These are phyloP conservation scores for Grifola frondosa DNA, from an alignment of 1,284 basidiomycete genomes.

Conservation along the genomic window DNA sequence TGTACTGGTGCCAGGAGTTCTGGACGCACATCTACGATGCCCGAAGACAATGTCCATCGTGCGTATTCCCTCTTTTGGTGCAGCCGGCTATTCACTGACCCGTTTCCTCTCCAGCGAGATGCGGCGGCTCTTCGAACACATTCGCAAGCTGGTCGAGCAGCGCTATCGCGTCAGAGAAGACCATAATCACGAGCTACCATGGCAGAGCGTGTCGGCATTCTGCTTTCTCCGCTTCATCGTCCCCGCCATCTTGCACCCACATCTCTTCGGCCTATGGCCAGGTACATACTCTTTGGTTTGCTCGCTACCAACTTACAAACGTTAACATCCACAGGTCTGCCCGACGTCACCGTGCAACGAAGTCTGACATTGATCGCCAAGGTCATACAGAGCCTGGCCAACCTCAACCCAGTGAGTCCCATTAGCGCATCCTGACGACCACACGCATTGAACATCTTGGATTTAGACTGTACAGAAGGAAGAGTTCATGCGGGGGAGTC, in stretches of 20 bases:
- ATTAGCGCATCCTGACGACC: not conserved
- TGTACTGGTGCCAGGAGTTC: conserved; percentile 73
- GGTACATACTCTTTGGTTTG: conserved; percentile 41
- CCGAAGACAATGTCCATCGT: conserved; percentile 74
- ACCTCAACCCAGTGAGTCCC: conserved; percentile 65
- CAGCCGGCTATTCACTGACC: not conserved
- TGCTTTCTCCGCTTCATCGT: conserved; percentile 84
- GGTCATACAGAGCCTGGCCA: conserved; percentile 78
- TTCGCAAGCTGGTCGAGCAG: conserved; percentile 69
- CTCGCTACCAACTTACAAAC: not conserved
- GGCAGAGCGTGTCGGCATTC: conserved; percentile 83
- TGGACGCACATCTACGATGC: conserved; percentile 79
- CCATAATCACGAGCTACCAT: conserved; percentile 57
- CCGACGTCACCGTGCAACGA: conserved; percentile 61
- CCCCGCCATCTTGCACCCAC: conserved; percentile 76
- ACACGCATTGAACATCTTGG: not conserved
- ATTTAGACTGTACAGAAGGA: conserved; percentile 64
- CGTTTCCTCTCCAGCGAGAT: conserved; percentile 57
- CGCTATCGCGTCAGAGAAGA: conserved; percentile 49
- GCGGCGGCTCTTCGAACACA: conserved; percentile 66
- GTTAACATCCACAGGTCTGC: conserved; percentile 50
- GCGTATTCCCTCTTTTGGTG: conserved; percentile 28
- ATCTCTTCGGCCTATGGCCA: conserved; percentile 71
- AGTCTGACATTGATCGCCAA: conserved; percentile 78
- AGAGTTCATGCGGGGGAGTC: conserved; percentile 68